Base-by-base conservation (phyloP, 495 filamentous ascomycete species). In the Ramalina peruviana region DNA sequence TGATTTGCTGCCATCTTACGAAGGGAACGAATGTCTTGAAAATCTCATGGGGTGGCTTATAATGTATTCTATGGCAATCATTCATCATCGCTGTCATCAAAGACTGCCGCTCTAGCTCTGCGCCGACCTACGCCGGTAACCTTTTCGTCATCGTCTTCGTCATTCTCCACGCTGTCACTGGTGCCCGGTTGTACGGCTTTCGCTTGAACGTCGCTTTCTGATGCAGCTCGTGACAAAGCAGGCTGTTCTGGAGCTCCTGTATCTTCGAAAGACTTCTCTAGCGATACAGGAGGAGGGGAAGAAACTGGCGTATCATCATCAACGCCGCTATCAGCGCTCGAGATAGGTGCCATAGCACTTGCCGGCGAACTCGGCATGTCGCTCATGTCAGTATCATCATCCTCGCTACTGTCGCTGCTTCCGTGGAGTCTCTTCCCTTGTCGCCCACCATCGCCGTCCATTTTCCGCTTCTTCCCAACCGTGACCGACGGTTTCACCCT, bases 1-100 rank as follows among this genome's bases (percentile, higher is more conserved):
- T n/a, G 48, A 41, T n/a, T 13, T 25, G 11, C 20, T 50, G 1
- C 19, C n/a, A 10, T 43, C 39, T 20, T 11, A 12, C n/a, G 48
- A 37, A 16, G 20, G 16, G 3, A 33, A 43, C 30, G 15, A 16
- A 43, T 37, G 25, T 42, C 9, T 12, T 23, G 1, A 20, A 17
- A 12, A 17, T 21, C 57, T 58, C 63, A 58, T 64, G 43, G 59
- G 41, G 46, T 62, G 63, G 59, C 61, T 25, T 60, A 33, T 40
- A 40, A 55, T 33, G 50, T 55, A 39, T 51, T 40, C 48, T 50
- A 16, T 48, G 41, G 15, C 33, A 12, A 7, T 30, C 17, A 49
- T 57, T 63, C 73, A 52, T 72, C 72, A 48, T 76, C 73, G 56
- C 70, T 73, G 23, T 76, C 73, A 49, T 72, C 63, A 30, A 73